Base-by-base conservation (phyloP, 441 rosid genomes). In the Adansonia rubrostipa region DNA sequence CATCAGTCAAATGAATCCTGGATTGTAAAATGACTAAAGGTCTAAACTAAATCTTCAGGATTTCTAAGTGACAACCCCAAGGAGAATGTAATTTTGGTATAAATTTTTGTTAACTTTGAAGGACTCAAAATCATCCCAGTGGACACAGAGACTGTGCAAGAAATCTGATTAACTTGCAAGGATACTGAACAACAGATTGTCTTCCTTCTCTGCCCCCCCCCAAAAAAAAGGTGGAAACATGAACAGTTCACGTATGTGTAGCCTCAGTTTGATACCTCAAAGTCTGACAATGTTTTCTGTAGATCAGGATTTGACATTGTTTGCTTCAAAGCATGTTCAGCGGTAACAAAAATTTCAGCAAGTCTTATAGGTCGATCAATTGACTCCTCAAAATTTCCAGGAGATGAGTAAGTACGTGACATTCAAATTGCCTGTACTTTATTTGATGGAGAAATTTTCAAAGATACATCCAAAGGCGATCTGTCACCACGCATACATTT, bases 311-410 rank as follows among this genome's bases (percentile, higher is more conserved):
- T 90, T 54, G 99, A 91, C 75, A 97, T 90, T 81, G 97, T 92
- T 71, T 79, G 85, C 82, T 74, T 81, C 79, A 97, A 76, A 84
- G 98, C 96, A 83, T 90, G 91, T 85, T 97, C 98, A 57, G 99
- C 92, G 61, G 99, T 98, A 86, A 95, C 98, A 83, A 89, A 91
- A 79, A 97, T 92, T 86, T 97, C 99, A 24, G 99, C 97, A 79
- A 95, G 94, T 84, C 99, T 90, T 99, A 95, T 93, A 62, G 99
- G 99, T 76, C 96, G 89, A 87, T 87, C 97, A 54, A 91, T 85
- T 42, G 95, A 92, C 76, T 92, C 89, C 53, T 95, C 99, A 78
- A 92, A 91, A 80, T 50, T 71, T 84, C 97, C 94, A 40, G 98
- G 97, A 67, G 93, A 92, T 77, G 99, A 97, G 85, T 90, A 84